Percentiles rank a stretch among this genome's conserved stretches.
These are phyloP conservation scores for Acacia crassicarpa DNA, from an alignment of 306 rosid species.

Conservation along the genomic window DNA sequence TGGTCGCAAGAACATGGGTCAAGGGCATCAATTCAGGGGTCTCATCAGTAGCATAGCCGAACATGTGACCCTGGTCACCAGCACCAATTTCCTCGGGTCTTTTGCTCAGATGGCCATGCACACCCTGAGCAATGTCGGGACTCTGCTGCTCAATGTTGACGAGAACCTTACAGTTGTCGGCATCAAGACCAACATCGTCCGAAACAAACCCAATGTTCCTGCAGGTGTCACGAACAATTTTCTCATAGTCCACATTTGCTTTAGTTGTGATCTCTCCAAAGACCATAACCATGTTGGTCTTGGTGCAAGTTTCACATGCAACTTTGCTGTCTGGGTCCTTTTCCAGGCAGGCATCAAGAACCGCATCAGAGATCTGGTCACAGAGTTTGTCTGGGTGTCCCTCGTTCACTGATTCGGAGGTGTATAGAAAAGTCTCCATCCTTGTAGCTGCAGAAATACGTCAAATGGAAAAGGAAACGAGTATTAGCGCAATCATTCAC, in stretches of 20 bases:
- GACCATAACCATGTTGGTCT: conserved; percentile 54
- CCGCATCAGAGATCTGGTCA: conserved; percentile 52
- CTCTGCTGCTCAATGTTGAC: conserved; percentile 53
- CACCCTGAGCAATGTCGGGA: conserved; percentile 52
- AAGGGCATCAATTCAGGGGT: conserved; percentile 50
- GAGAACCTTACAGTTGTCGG: conserved; percentile 47
- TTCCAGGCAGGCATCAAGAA: conserved; percentile 46
- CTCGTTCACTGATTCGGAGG: conserved; percentile 56
- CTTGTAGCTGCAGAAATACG: conserved; percentile 12
- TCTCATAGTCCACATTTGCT: conserved; percentile 47
- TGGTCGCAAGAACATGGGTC: conserved; percentile 52
- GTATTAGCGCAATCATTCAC: background rate
- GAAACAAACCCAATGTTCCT: conserved; percentile 49
- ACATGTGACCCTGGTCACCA: conserved; percentile 53
- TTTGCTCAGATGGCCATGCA: conserved; percentile 44
- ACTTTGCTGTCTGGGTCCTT: conserved; percentile 52
- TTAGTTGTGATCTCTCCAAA: conserved; percentile 52
- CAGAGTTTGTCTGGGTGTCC: conserved; percentile 57
- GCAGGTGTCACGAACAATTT: conserved; percentile 47
- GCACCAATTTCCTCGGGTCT: conserved; percentile 48
- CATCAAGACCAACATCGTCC: conserved; percentile 50
- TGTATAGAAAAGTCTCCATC: conserved; percentile 48
- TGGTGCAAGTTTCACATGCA: conserved; percentile 51
- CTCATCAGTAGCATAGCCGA: conserved; percentile 49
- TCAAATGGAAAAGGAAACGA: background rate